These are phyloP conservation scores for Aspergillus aculeatus DNA, from an alignment of 2,329 filamentous ascomycete genomes.

Conservation along the genomic window DNA sequence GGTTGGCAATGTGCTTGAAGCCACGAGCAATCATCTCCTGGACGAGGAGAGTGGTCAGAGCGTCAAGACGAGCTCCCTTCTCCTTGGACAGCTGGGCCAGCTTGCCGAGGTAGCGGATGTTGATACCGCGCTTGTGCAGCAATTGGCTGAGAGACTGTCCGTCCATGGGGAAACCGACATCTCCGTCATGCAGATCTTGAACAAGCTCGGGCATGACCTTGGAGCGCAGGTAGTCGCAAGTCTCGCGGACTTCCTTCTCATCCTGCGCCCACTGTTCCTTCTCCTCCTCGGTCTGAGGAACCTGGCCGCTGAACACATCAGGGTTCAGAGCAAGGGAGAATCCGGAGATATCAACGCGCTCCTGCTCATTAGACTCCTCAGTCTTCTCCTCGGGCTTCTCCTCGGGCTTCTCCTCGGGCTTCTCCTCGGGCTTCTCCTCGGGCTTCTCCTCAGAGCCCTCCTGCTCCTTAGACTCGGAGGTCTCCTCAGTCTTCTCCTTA, in stretches of 20 bases:
- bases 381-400: slow-evolving; percentile 44
- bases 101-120: slow-evolving; percentile 90
- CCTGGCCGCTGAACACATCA: slow-evolving; percentile 90
- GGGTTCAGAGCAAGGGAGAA: slow-evolving; percentile 91
- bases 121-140: slow-evolving; percentile 95
- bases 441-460: slow-evolving; percentile 38
- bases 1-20: slow-evolving; percentile 88
- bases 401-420: too few species aligned
- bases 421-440: slow-evolving; percentile 40
- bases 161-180: slow-evolving; percentile 98
- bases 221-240: slow-evolving; percentile 73
- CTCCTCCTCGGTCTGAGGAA: slow-evolving; percentile 85
- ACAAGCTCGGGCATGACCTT: slow-evolving; percentile 82
- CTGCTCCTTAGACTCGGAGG: slow-evolving; percentile 43
- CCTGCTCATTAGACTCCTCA: slow-evolving; percentile 49
- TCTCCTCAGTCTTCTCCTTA: slow-evolving; percentile 37
- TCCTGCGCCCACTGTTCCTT: slow-evolving; percentile 79
- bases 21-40: slow-evolving; percentile 95
- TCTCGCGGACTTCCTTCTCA: slow-evolving; percentile 82
- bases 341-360: slow-evolving; percentile 78
- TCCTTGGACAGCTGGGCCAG: slow-evolving; percentile 68
- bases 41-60: slow-evolving; percentile 71
- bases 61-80: slow-evolving; percentile 69
- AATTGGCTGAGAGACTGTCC: slow-evolving; percentile 85
- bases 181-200: slow-evolving; percentile 82